Base-by-base conservation (phyloP, 257 asterid genomes). In the Eucommia ulmoides region DNA sequence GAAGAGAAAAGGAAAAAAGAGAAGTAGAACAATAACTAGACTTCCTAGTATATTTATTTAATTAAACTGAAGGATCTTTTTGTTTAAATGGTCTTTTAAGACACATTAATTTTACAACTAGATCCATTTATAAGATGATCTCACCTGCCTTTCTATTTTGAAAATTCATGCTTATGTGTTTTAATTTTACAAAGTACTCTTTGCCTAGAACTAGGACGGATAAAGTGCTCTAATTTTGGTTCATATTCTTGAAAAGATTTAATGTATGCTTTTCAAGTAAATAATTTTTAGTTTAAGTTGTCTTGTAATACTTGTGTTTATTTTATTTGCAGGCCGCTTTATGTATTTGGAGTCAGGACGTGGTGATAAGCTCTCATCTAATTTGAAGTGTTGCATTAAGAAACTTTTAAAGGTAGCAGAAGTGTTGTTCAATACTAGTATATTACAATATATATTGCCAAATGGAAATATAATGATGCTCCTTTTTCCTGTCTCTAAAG, bases 371-470 rank as follows among this genome's bases (percentile, higher is more conserved):
- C 93, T 89, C 33, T 52, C 84, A 24, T 68, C 64, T 23, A 52
- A 20, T 45, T 61, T 80, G 25, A 89, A 83, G 79, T 67, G 59
- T 33, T 78, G 58, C 61, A 68, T 85, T 33, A 84, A 75, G 60
- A 53, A 63, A 52, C 98, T 89, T 55, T 92, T 89, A 23, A 82
- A 78, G 95, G 95, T 88, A 72, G 8, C n/a, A 62, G 22, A 45
- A 21, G 14, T 29, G 17, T 24, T 29, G 1, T 53, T 29, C 25
- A 49, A 0, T 3, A 24, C 4, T 0, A 2, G 19, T 24, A 42
- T 49, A 21, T 22, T 59, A 42, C 24, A 33, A 41, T 45, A 1
- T 8, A 49, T 23, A 18, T 52, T 33, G n/a, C 51, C 5, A 21
- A 25, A 25, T 15, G 18, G 2, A 19, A 45, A 17, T 16, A 17